phyloP scores from a whole-genome alignment of 2,329 filamentous ascomycete genomes.

The Fusarium sublunatum region DNA sequence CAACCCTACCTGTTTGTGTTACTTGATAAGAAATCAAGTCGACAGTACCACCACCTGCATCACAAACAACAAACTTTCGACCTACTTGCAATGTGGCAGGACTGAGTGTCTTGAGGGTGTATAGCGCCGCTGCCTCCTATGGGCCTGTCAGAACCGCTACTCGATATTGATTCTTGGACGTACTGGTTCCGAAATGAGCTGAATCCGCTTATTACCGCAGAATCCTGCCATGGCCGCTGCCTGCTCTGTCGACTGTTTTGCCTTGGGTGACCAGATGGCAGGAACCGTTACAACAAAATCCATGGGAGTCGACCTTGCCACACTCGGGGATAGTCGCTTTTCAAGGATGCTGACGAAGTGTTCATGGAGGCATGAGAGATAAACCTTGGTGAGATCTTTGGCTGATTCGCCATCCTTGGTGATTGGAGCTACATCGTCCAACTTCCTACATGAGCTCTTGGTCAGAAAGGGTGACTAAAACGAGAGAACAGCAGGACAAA shows the following conservation, averaged over 20 bases:
- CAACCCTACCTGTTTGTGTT: constrained; percentile 54
- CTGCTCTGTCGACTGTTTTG: constrained; percentile 62
- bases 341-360: constrained; percentile 60
- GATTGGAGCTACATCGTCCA: constrained; percentile 49
- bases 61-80: constrained; percentile 64
- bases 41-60: constrained; percentile 66
- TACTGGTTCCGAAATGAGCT: constrained; percentile 62
- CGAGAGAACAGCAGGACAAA: constrained; percentile 46
- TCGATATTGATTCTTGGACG: constrained; percentile 12
- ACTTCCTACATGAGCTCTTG: constrained; percentile 45
- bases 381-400: constrained; percentile 54
- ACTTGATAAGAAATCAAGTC: constrained; percentile 66
- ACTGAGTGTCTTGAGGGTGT: constrained; percentile 58
- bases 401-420: constrained; percentile 51
- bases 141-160: constrained; percentile 24
- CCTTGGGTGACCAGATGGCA: constrained; percentile 67
- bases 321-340: constrained; percentile 54
- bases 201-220: constrained; percentile 56
- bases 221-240: constrained; percentile 55
- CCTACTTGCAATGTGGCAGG: constrained; percentile 56
- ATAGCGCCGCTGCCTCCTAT: constrained; percentile 63
- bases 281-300: constrained; percentile 69
- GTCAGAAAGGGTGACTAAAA: constrained; percentile 24
- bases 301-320: constrained; percentile 58
- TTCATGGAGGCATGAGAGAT: constrained; percentile 59